phyloP scores from a whole-genome alignment of 495 filamentous ascomycete genomes.

The Hypoxylon lenormandii region DNA sequence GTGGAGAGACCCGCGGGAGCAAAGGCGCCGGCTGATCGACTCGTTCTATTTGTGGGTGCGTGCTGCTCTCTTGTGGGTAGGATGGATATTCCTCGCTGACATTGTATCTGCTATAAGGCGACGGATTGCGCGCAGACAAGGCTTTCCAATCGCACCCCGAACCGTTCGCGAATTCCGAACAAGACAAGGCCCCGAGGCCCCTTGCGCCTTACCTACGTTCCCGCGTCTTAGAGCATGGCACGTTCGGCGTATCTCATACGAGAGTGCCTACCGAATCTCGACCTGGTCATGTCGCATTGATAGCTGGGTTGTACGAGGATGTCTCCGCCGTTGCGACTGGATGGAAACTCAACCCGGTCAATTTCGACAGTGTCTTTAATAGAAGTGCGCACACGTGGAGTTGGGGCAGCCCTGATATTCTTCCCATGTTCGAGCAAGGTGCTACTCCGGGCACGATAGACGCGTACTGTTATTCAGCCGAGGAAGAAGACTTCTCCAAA shows the following conservation, averaged over 20 bases:
- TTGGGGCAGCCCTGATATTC: slow-evolving; percentile 98
- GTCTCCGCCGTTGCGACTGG: slow-evolving; percentile 97
- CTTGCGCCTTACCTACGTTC: slow-evolving; percentile 95
- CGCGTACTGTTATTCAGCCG: slow-evolving; percentile 82
- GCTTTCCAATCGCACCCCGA: slow-evolving; percentile 95
- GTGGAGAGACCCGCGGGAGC: slow-evolving; percentile 70
- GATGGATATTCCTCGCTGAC: slow-evolving; percentile 36
- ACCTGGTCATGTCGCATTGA: slow-evolving; percentile 96
- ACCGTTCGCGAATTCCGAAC: slow-evolving; percentile 76
- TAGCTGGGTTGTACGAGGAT: slow-evolving; percentile 97
- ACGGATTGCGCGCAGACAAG: slow-evolving; percentile 97
- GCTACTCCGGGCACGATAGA: slow-evolving; percentile 89
- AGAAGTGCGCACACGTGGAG: slow-evolving; percentile 96
- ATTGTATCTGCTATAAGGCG: slow-evolving; percentile 66
- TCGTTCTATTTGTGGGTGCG: slow-evolving; percentile 93
- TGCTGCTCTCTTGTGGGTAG: slow-evolving; percentile 11
- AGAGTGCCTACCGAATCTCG: slow-evolving; percentile 97
- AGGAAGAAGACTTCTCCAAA: slow-evolving; percentile 87
- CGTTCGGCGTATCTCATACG: slow-evolving; percentile 98
- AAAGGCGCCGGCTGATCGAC: slow-evolving; percentile 85
- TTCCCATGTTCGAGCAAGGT: slow-evolving; percentile 96
- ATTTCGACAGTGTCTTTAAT: slow-evolving; percentile 99
- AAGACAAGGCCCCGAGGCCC: slow-evolving; percentile 71
- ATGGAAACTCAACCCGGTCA: slow-evolving; percentile 98
- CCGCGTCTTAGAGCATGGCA: slow-evolving; percentile 86